Base-by-base conservation (phyloP, 2,329 filamentous ascomycete genomes). In the Fonsecaea nubica region DNA sequence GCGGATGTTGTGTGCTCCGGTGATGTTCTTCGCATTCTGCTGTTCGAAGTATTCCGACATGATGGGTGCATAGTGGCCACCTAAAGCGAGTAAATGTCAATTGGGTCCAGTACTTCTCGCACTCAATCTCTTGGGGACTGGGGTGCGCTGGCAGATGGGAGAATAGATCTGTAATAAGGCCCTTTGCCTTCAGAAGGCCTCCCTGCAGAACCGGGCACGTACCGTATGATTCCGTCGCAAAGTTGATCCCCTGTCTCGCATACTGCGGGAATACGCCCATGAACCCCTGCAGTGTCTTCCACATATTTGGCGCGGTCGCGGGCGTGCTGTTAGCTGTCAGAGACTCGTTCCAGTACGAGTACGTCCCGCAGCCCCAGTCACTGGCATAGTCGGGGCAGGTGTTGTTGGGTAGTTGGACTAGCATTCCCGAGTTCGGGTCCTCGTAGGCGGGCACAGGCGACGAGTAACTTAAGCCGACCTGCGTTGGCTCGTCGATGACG, bases 401-500 rank as follows among this genome's bases (percentile, higher is more conserved):
- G 32, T 71, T 67, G 55, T 71, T 57, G 18, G 72, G 72, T 40
- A 73, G 48, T 32, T 67, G 33, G 13, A 73, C 65, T 2, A 72
- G 53, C 15, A 63, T 48, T n/a, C 57, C 62, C 7, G 58, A 67
- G 18, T 50, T 66, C 10, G 61, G 61, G 35, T 73, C 71, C 50
- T 57, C 25, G 60, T 72, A 73, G 7, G 57, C 72, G 9, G 72
- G 69, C 32, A 73, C 68, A 2, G 72, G 69, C 3, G 61, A 65
- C 2, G 80, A 69, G 73, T 88, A 89, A 10, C 83, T 86, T 72
- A 88, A 85, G 0, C 87, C 87, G 4, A 86, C 83, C 55, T 85
- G 83, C 9, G 82, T 84, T 8, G 86, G 90, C 75, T 91, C 85
- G 71, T 92, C 89, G 71, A 92, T 86, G 76, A 89, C 91, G 15